These are phyloP conservation scores for Amanita thiersii DNA, from an alignment of 768 basidiomycete genomes.

Conservation along the genomic window DNA sequence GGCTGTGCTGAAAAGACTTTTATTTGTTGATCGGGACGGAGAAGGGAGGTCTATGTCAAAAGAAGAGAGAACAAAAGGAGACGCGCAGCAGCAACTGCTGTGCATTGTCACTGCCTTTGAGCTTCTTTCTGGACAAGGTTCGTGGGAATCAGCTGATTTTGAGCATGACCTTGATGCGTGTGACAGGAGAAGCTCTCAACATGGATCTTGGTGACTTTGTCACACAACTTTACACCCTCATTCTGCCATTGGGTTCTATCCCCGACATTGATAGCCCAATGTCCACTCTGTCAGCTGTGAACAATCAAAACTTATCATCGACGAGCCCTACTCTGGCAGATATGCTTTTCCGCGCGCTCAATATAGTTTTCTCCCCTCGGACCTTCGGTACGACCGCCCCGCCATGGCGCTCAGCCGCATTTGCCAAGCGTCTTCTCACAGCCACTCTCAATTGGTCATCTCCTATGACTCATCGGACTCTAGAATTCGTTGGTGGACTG, in stretches of 20 bases:
- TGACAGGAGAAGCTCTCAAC: constrained; percentile 96
- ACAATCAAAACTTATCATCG: constrained; percentile 1
- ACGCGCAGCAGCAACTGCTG: constrained; percentile 55
- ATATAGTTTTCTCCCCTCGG: constrained; percentile 74
- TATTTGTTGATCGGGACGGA: constrained; percentile 40
- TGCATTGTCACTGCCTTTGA: constrained; percentile 98
- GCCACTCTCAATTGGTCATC: constrained; percentile 80
- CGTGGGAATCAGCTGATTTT: neutral
- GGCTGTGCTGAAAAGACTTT: constrained; percentile 72
- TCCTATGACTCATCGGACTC: constrained; percentile 47
- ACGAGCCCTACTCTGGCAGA: constrained; percentile 37
- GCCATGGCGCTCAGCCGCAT: constrained; percentile 78
- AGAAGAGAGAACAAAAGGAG: constrained; percentile 22
- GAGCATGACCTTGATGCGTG: constrained; percentile 11
- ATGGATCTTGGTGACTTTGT: constrained; percentile 92
- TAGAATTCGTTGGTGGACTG: constrained; percentile 68
- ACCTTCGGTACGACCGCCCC: constrained; percentile 46
- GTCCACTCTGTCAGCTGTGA: constrained; percentile 8
- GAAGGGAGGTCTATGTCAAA: constrained; percentile 27
- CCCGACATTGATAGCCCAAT: constrained; percentile 53
- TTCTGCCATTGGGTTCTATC: constrained; percentile 65
- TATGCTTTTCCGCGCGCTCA: constrained; percentile 81
- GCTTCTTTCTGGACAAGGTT: constrained; percentile 90
- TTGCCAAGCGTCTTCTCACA: constrained; percentile 84
- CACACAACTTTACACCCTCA: constrained; percentile 72